A percentile compares a stretch with the other conserved stretches of the same genome.
Conservation (phyloP, 2,329 filamentous ascomycete genomes). For the Ophiostoma novo-ulmi region DNA sequence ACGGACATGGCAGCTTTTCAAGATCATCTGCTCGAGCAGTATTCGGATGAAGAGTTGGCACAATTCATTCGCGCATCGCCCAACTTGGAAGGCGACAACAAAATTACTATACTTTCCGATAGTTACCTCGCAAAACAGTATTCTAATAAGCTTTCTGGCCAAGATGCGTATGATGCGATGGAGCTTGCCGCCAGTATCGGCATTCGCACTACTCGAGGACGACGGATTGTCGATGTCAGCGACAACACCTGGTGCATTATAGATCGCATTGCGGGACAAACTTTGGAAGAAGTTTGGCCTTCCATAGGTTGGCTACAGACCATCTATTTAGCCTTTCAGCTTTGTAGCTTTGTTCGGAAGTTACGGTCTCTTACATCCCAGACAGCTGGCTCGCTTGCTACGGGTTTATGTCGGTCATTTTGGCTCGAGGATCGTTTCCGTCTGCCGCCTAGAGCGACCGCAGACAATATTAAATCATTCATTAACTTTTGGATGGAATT, state of each 20-base stretch:
- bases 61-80: neutral
- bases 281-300: slow-evolving; percentile 21
- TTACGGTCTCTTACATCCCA: slow-evolving; percentile 19
- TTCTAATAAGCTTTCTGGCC: neutral
- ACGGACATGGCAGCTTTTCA: slow-evolving; percentile 21
- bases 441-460: slow-evolving; percentile 20
- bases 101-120: neutral
- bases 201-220: neutral
- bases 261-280: slow-evolving; percentile 20
- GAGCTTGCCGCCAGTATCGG: neutral
- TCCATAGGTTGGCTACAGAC: slow-evolving; percentile 22
- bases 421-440: slow-evolving; percentile 23
- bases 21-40: slow-evolving; percentile 18
- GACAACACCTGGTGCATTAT: neutral
- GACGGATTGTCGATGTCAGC: neutral
- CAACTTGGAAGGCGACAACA: neutral
- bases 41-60: slow-evolving; percentile 20
- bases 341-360: neutral
- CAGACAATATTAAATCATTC: neutral
- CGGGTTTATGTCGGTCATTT: slow-evolving; percentile 22
- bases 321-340: slow-evolving; percentile 12
- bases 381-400: slow-evolving; percentile 21
- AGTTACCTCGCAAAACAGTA: neutral
- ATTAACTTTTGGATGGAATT: neutral
- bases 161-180: neutral